Conservation (phyloP, 139 green algal species). For the Haematococcus sp. region DNA sequence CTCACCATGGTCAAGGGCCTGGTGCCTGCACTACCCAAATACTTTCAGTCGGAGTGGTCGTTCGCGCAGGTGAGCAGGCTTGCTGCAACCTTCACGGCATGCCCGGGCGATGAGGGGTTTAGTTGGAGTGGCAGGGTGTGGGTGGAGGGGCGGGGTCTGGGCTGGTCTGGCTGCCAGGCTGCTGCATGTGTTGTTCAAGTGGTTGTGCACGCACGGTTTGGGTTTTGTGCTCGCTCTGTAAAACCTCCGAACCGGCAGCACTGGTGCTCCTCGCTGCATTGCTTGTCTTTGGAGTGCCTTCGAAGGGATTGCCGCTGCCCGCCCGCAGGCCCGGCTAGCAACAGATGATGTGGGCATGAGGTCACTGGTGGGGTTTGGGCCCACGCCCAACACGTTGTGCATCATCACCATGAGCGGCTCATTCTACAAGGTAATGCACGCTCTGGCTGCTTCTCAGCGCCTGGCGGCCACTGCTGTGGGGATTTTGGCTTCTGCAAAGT, state of each 20-base stretch:
- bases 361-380: slow-evolving; percentile 67
- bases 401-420: slow-evolving; percentile 55
- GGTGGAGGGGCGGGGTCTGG: too few relatives aligned
- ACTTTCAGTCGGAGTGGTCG: slow-evolving; percentile 87
- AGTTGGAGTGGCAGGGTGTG: too few relatives aligned
- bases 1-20: slow-evolving; percentile 53
- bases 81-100: slow-evolving; percentile 23
- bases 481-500: background rate
- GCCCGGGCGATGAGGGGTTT: background rate
- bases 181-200: too few relatives aligned
- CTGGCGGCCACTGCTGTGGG: background rate
- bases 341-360: slow-evolving; percentile 18
- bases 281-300: background rate
- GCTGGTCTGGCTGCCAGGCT: too few relatives aligned
- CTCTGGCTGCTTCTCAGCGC: background rate
- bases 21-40: slow-evolving; percentile 68
- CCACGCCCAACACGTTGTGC: slow-evolving; percentile 53
- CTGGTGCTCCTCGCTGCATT: background rate
- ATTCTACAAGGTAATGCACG: slow-evolving; percentile 44
- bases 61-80: slow-evolving; percentile 81
- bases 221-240: too few relatives aligned
- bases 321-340: slow-evolving; percentile 21
- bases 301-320: background rate
- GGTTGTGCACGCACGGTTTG: too few relatives aligned
- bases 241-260: background rate